phyloP scores from a whole-genome alignment of 1,284 basidiomycete genomes.

The Cystobasidiaceae sp. region DNA sequence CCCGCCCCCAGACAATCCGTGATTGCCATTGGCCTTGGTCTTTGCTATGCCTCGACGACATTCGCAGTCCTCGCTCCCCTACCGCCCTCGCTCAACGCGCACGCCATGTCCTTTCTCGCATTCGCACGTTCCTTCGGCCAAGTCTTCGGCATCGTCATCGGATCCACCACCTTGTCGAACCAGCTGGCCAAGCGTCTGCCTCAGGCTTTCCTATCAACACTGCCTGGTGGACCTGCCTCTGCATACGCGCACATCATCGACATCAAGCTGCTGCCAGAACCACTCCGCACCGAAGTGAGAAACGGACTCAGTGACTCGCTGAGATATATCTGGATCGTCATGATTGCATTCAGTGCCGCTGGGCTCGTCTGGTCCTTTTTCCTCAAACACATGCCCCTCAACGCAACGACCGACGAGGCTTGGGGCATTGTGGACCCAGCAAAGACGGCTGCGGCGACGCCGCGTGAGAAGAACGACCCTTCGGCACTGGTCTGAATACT shows the following conservation, averaged over 20 bases:
- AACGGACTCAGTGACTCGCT: conserved; percentile 35
- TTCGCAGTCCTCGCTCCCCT: conserved; percentile 50
- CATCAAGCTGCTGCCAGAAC: conserved; percentile 31
- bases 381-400: conserved; percentile 31
- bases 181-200: conserved; percentile 20
- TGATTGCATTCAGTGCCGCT: conserved; percentile 29
- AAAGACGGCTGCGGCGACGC: neutral
- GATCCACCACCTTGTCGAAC: conserved; percentile 6
- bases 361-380: conserved; percentile 24
- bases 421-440: conserved; percentile 7
- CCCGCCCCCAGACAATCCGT: conserved; percentile 19
- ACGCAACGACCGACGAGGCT: conserved; percentile 33
- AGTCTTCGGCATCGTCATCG: conserved; percentile 36
- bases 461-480: neutral
- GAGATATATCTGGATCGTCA: conserved; percentile 34
- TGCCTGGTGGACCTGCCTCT: conserved; percentile 19
- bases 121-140: conserved; percentile 35
- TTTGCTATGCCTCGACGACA: conserved; percentile 35
- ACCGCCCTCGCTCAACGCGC: conserved; percentile 33
- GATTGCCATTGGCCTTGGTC: conserved; percentile 32
- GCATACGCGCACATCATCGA: conserved; percentile 18
- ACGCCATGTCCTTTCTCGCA: conserved; percentile 35
- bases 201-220: conserved; percentile 18
- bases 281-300: conserved; percentile 31
- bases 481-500: neutral